These are phyloP conservation scores for Penicillium sp. DNA, from an alignment of 2,329 filamentous ascomycete genomes.

Conservation along the genomic window DNA sequence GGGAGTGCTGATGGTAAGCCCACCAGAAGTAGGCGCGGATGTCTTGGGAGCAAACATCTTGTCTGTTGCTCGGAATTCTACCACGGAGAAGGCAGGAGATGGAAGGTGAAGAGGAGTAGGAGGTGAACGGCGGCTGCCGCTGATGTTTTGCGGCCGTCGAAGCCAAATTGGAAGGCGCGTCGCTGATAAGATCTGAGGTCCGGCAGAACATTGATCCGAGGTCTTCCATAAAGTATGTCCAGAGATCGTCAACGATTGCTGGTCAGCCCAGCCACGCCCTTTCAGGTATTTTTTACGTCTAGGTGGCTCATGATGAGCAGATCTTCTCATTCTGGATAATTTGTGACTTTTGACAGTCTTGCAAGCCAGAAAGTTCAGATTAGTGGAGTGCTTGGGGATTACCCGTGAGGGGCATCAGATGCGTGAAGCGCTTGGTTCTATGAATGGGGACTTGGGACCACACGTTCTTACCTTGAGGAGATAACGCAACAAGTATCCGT, in stretches of 20 bases:
- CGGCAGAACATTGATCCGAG: constrained; percentile 14
- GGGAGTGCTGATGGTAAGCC: constrained; percentile 51
- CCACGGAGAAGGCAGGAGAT: neutral
- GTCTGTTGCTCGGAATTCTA: constrained; percentile 5
- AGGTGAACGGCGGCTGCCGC: too few species aligned
- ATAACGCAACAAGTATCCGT: too few species aligned
- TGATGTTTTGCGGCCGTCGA: neutral
- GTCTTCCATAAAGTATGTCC: neutral
- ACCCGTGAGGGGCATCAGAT: too few species aligned
- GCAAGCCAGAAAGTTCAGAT: too few species aligned
- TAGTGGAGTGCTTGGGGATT: too few species aligned
- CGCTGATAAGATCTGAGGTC: constrained; percentile 19
- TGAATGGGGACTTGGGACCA: too few species aligned
- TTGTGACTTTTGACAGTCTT: too few species aligned
- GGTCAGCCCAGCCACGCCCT: neutral
- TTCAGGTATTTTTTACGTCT: neutral
- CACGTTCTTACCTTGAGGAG: too few species aligned
- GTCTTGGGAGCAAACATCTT: constrained; percentile 36
- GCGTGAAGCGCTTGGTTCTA: too few species aligned
- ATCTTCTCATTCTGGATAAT: neutral
- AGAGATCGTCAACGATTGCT: neutral
- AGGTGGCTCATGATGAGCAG: neutral
- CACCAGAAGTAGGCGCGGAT: constrained; percentile 27
- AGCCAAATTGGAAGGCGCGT: constrained; percentile 6
- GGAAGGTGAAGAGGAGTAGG: too few species aligned